A percentile compares a stretch with the other conserved stretches of the same genome.
Conservation (phyloP, 2,329 filamentous ascomycete species). For the Rhinocladiella similis region DNA sequence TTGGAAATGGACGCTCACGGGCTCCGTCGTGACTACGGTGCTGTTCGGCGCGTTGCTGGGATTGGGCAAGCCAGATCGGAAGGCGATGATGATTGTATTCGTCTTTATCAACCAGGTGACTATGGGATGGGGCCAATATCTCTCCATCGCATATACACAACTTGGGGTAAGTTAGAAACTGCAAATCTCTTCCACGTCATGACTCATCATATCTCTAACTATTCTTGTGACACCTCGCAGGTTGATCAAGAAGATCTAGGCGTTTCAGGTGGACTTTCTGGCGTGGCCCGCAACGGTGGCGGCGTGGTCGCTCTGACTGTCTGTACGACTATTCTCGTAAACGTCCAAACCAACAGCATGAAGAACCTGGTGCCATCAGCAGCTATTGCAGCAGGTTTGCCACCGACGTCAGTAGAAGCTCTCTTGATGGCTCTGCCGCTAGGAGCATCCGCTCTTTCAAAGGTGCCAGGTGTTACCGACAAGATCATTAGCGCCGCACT, state of each 20-base stretch:
- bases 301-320: conserved; percentile 43
- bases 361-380: conserved; percentile 37
- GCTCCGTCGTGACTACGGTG: conserved; percentile 48
- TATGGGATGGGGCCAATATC: conserved; percentile 51
- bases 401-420: conserved; percentile 3
- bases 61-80: conserved; percentile 44
- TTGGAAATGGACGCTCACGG: conserved; percentile 51
- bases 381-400: conserved; percentile 37
- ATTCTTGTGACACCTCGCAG: too few relatives aligned
- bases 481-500: neutral
- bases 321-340: conserved; percentile 44
- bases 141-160: conserved; percentile 52
- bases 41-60: conserved; percentile 49
- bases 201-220: too few relatives aligned
- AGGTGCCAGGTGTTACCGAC: neutral
- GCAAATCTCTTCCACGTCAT: too few relatives aligned
- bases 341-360: conserved; percentile 28
- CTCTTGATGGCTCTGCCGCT: neutral
- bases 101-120: conserved; percentile 44
- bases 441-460: conserved; percentile 1
- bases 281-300: conserved; percentile 46
- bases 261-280: conserved; percentile 45
- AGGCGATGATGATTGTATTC: conserved; percentile 50
- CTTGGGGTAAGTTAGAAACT: too few relatives aligned
- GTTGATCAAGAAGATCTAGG: conserved; percentile 52